Base-by-base conservation (phyloP, 345 rosid genomes). In the Populus deltoides region DNA sequence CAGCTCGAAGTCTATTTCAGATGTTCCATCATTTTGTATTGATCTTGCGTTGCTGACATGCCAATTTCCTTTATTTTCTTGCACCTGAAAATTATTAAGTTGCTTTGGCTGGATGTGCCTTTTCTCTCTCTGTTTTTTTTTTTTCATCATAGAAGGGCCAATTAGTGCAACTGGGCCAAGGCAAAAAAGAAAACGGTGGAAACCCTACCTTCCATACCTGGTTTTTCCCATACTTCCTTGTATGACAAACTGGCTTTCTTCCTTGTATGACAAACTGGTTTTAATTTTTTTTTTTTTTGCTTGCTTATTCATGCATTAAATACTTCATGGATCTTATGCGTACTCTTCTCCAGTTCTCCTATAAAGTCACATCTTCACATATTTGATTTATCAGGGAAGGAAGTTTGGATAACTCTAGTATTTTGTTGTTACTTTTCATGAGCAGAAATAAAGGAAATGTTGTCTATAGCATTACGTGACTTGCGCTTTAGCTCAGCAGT, bases 381-480 rank as follows among this genome's bases (percentile, higher is more conserved):
- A 39, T 7, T 53, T 53, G 59, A 20, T 53, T 53, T 53, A 53
- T 24, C 59, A 8, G 7, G 41, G 71, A 38, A 38, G 15, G 20
- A 38, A 68, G 9, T 25, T 68, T 68, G 15, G 45, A 49, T 9
- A 43, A 62, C 35, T 63, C 45, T 39, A 68, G 17, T 49, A 61
- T 24, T 63, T 18, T 71, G 16, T 74, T 67, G 45, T 75, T n/a
- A 65, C 73, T 78, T 81, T 82, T 75, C 67, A 25, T 74, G 62
- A 71, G 71, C 90, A 96, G 97, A 96, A 84, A 93, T 93, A 79
- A 96, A 89, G 86, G 99, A 96, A 77, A 81, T 91, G 86, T 77
- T 96, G 51, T 87, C 93, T 67, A 78, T 96, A 62, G 88, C 90
- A 66, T 66, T 96, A 85, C 89, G 81, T 85, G 98, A 93, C 78